Evolutionary conservation across 768 basidiomycete species (phyloP).

Genomic region (Psilocybe subaeruginosa): DNA sequence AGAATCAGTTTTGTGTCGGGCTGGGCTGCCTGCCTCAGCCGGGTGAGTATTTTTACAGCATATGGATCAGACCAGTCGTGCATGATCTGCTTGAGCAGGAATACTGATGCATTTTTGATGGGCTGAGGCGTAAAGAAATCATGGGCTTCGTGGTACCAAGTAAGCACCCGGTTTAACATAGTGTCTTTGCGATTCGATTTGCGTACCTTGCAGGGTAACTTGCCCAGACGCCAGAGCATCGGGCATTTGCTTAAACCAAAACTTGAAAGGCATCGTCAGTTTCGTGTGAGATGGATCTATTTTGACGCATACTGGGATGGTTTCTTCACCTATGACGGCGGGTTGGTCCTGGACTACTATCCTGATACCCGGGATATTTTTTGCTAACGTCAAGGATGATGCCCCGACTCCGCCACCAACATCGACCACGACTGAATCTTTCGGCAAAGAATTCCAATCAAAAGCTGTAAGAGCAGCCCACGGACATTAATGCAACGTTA

Average conservation of each 20-base stretch:
- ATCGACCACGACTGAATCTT: conserved; percentile 60
- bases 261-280: background rate
- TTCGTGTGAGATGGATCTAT: too few species aligned
- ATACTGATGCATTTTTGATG: conserved; percentile 44
- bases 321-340: conserved; percentile 39
- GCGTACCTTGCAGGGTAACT: conserved; percentile 30
- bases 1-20: conserved; percentile 41
- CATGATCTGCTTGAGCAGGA: conserved; percentile 57
- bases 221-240: conserved; percentile 28
- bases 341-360: conserved; percentile 68
- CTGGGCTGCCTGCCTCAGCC: conserved; percentile 37
- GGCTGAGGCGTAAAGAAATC: conserved; percentile 46
- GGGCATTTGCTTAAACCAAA: conserved; percentile 24
- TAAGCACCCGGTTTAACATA: background rate
- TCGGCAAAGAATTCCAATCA: conserved; percentile 55
- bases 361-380: conserved; percentile 39
- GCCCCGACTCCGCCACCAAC: conserved; percentile 72
- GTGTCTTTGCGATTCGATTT: background rate
- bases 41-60: conserved; percentile 36
- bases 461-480: conserved; percentile 44
- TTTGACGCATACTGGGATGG: too few species aligned
- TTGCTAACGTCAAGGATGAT: conserved; percentile 34
- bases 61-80: conserved; percentile 67
- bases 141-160: conserved; percentile 21
- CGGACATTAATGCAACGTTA: background rate